These are phyloP conservation scores for Cercospora sesami DNA, from an alignment of 2,329 filamentous ascomycete genomes.

Conservation along the genomic window DNA sequence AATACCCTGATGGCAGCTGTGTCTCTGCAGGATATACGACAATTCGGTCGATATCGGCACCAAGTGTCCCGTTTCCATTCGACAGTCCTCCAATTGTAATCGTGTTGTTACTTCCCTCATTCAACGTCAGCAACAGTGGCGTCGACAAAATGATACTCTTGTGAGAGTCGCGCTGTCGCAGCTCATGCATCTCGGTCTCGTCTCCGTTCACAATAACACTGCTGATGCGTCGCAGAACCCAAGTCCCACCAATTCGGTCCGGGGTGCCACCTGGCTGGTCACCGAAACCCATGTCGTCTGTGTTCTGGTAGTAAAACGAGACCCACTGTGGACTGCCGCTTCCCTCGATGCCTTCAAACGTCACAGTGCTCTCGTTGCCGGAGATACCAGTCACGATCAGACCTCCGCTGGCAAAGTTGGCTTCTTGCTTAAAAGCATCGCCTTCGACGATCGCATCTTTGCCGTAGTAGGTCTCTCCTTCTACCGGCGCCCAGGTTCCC, in stretches of 20 bases:
- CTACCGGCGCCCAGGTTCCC: slow-evolving; percentile 50
- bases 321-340: slow-evolving; percentile 57
- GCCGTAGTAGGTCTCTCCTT: slow-evolving; percentile 52
- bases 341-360: slow-evolving; percentile 53
- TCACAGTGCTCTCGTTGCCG: slow-evolving; percentile 57
- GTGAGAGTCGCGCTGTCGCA: slow-evolving; percentile 58
- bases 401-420: slow-evolving; percentile 52
- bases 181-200: slow-evolving; percentile 50
- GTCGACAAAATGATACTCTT: slow-evolving; percentile 62
- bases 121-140: slow-evolving; percentile 55
- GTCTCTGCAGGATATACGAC: slow-evolving; percentile 60
- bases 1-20: not conserved
- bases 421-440: slow-evolving; percentile 57
- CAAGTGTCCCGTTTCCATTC: slow-evolving; percentile 59
- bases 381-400: slow-evolving; percentile 55
- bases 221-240: slow-evolving; percentile 61
- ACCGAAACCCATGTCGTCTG: slow-evolving; percentile 62
- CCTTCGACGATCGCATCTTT: slow-evolving; percentile 50
- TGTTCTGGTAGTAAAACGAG: slow-evolving; percentile 61
- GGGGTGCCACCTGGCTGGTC: slow-evolving; percentile 55
- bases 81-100: slow-evolving; percentile 60
- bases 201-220: slow-evolving; percentile 61
- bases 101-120: slow-evolving; percentile 58
- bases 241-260: slow-evolving; percentile 60
- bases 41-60: slow-evolving; percentile 60